phyloP scores from a whole-genome alignment of 306 rosid species.

The Sophora flavescens region DNA sequence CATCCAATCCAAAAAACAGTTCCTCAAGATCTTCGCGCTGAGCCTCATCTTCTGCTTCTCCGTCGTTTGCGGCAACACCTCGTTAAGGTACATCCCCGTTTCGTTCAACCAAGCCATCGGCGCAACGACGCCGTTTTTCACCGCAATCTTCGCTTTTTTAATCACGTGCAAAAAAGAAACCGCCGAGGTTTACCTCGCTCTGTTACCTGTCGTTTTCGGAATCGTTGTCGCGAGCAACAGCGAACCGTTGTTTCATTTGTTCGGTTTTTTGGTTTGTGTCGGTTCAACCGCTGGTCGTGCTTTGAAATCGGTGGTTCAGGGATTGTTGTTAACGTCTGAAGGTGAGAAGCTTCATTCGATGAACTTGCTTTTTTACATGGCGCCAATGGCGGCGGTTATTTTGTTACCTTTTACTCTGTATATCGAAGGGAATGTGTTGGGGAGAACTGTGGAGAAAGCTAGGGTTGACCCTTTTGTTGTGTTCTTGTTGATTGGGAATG shows the following conservation, averaged over 20 bases:
- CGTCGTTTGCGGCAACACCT: slow-evolving; percentile 93
- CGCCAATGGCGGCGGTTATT: slow-evolving; percentile 83
- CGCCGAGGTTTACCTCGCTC: slow-evolving; percentile 74
- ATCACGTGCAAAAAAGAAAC: slow-evolving; percentile 84
- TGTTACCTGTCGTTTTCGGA: slow-evolving; percentile 85
- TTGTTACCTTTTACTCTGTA: slow-evolving; percentile 79
- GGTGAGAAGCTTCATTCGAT: slow-evolving; percentile 93
- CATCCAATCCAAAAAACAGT: slow-evolving; percentile 77
- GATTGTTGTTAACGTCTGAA: slow-evolving; percentile 75
- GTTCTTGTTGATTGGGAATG: slow-evolving; percentile 79
- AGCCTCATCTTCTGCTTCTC: slow-evolving; percentile 87
- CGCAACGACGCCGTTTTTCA: slow-evolving; percentile 93
- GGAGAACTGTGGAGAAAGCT: slow-evolving; percentile 63
- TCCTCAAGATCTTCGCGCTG: slow-evolving; percentile 82
- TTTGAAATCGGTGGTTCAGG: slow-evolving; percentile 88
- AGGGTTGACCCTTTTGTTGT: slow-evolving; percentile 64
- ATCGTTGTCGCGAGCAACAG: slow-evolving; percentile 83
- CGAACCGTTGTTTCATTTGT: slow-evolving; percentile 81
- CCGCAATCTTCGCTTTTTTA: slow-evolving; percentile 78
- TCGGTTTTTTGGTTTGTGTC: slow-evolving; percentile 80
- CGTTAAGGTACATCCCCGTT: slow-evolving; percentile 83
- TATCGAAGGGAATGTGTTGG: slow-evolving; percentile 86
- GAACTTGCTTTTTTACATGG: slow-evolving; percentile 93
- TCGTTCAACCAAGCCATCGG: slow-evolving; percentile 96
- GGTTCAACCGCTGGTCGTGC: slow-evolving; percentile 96